These are phyloP conservation scores for Balamuthia mandrillaris DNA, from an alignment of 208 protist species.

Conservation along the genomic window DNA sequence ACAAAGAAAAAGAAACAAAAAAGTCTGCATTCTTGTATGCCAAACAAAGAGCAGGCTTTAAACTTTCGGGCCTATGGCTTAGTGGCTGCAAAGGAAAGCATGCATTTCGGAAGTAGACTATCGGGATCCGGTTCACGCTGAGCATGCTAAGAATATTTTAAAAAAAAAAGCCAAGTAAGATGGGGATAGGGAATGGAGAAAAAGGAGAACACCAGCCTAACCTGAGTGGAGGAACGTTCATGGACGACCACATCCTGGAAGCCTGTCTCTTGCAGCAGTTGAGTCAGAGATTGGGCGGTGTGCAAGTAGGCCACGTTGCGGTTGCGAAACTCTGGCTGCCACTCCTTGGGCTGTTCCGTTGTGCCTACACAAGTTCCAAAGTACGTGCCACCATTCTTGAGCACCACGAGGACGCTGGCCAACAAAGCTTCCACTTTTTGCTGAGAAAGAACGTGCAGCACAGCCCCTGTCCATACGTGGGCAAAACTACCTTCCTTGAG, in stretches of 20 bases:
- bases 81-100: no score
- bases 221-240: no score
- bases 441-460: neutral
- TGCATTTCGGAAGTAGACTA: no score
- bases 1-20: no score
- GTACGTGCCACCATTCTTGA: neutral
- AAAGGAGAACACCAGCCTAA: no score
- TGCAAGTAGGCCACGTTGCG: neutral
- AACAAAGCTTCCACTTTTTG: neutral
- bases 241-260: neutral
- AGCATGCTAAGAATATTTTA: no score
- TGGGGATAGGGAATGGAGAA: no score
- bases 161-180: no score
- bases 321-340: neutral
- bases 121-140: no score
- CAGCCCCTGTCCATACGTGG: slow-evolving; percentile 1
- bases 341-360: neutral
- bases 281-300: neutral
- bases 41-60: no score
- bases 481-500: neutral
- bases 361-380: neutral
- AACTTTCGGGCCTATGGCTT: no score
- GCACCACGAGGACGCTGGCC: neutral
- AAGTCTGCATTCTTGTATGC: no score
- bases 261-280: neutral